Evolutionary conservation across 805 yeast genomes (phyloP).

Genomic region (Cyberlindnera saturnus): DNA sequence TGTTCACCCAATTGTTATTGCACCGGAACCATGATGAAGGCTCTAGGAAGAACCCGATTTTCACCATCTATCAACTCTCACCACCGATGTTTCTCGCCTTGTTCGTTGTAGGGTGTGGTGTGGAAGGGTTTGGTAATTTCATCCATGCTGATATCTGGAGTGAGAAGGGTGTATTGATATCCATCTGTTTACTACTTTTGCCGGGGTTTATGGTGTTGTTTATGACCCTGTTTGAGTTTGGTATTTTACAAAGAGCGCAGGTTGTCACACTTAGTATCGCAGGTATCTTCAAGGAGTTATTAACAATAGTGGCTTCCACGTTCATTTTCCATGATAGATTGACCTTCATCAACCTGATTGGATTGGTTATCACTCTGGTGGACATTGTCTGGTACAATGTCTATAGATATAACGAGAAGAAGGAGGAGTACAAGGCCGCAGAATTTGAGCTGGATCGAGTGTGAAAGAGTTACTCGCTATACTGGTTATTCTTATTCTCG

Average conservation of each 20-base stretch:
- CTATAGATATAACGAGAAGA: slow-evolving; percentile 38
- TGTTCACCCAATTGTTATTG: slow-evolving; percentile 79
- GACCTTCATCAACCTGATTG: slow-evolving; percentile 61
- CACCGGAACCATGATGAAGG: slow-evolving; percentile 42
- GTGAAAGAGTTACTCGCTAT: background rate
- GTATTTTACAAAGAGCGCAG: slow-evolving; percentile 72
- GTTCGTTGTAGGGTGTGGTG: slow-evolving; percentile 51
- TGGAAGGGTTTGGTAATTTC: slow-evolving; percentile 65
- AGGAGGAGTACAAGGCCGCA: slow-evolving; percentile 1
- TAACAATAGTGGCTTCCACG: slow-evolving; percentile 68
- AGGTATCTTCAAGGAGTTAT: slow-evolving; percentile 87
- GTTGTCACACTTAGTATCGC: slow-evolving; percentile 84
- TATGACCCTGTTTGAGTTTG: slow-evolving; percentile 86
- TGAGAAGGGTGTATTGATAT: slow-evolving; percentile 47
- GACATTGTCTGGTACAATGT: slow-evolving; percentile 84
- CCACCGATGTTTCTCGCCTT: slow-evolving; percentile 75
- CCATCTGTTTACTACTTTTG: slow-evolving; percentile 53
- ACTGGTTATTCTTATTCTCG: too few relatives aligned
- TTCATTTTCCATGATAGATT: slow-evolving; percentile 71
- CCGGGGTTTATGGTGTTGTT: slow-evolving; percentile 88
- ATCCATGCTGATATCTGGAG: slow-evolving; percentile 55
- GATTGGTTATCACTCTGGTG: slow-evolving; percentile 64
- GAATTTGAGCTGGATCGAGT: slow-evolving; percentile 10
- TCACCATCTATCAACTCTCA: slow-evolving; percentile 76
- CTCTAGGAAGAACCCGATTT: slow-evolving; percentile 58